Percentiles rank a stretch among this genome's conserved stretches.
phyloP scores from a whole-genome alignment of 106 monocot species.

The Gastrodia elata region DNA sequence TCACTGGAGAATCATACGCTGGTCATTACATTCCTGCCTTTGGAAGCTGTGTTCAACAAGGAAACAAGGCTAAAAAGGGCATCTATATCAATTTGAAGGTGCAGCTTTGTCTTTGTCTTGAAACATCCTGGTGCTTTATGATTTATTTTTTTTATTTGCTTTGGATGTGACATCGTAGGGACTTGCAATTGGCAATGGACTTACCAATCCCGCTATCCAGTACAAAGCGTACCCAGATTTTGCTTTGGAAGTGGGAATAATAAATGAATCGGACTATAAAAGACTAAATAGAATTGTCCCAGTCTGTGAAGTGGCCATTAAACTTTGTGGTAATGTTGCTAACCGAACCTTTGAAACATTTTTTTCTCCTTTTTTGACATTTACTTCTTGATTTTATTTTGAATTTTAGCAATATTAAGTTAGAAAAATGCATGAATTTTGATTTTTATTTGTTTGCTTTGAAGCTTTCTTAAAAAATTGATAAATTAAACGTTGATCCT shows the following conservation, averaged over 20 bases:
- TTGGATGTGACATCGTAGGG: constrained; percentile 37
- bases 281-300: constrained; percentile 60
- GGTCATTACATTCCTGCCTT: constrained; percentile 98
- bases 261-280: constrained; percentile 68
- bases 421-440: too few species aligned
- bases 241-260: constrained; percentile 71
- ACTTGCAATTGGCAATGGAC: constrained; percentile 94
- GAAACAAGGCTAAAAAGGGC: constrained; percentile 87
- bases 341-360: not conserved
- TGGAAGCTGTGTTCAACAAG: constrained; percentile 78
- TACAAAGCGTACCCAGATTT: constrained; percentile 94
- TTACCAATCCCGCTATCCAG: constrained; percentile 95
- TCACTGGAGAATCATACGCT: constrained; percentile 95
- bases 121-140: too few species aligned
- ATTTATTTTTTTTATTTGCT: not conserved
- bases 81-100: constrained; percentile 93
- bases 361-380: not conserved
- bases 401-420: too few species aligned
- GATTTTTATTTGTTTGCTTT: too few species aligned
- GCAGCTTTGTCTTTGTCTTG: constrained; percentile 5
- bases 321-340: constrained; percentile 55
- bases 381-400: too few species aligned
- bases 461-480: too few species aligned
- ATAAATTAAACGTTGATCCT: too few species aligned
- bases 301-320: constrained; percentile 74